A percentile compares a stretch with the other conserved stretches of the same genome.
Evolutionary conservation across 2,329 filamentous ascomycete genomes (phyloP).

Genomic region (Trichoderma endophyticum): DNA sequence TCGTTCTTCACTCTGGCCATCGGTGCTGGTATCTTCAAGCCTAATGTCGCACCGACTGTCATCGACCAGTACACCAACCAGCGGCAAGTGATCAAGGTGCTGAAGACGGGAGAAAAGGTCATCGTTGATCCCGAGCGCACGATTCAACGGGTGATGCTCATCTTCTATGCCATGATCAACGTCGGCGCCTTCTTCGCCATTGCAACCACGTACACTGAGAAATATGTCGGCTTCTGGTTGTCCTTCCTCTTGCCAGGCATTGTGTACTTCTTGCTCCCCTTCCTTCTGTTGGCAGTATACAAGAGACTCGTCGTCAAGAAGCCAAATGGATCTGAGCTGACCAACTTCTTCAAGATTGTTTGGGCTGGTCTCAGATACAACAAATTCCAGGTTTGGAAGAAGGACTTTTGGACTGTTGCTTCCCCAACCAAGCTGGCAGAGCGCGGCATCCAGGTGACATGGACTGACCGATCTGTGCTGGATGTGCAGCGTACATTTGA

Average conservation of each 20-base stretch:
- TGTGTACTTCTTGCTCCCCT: conserved; percentile 14
- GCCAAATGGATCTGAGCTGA: conserved; percentile 16
- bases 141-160: conserved; percentile 14
- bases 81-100: conserved; percentile 16
- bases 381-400: conserved; percentile 12
- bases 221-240: conserved; percentile 19
- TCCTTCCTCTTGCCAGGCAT: conserved; percentile 18
- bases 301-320: conserved; percentile 9
- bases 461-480: conserved; percentile 16
- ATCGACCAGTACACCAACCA: conserved; percentile 18
- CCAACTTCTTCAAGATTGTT: conserved; percentile 16
- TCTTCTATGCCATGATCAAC: conserved; percentile 19
- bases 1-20: conserved; percentile 17
- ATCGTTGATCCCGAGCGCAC: conserved; percentile 19
- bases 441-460: not conserved
- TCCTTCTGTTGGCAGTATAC: conserved; percentile 3
- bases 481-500: conserved; percentile 17
- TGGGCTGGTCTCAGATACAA: conserved; percentile 10
- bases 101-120: conserved; percentile 19
- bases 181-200: conserved; percentile 19
- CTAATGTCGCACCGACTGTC: conserved; percentile 16
- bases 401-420: conserved; percentile 18
- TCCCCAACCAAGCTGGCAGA: conserved; percentile 12
- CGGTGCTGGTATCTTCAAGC: conserved; percentile 19
- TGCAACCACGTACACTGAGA: conserved; percentile 18